These are phyloP conservation scores for Cladosporium sp. DNA, from an alignment of 2,329 filamentous ascomycete species.

Conservation along the genomic window DNA sequence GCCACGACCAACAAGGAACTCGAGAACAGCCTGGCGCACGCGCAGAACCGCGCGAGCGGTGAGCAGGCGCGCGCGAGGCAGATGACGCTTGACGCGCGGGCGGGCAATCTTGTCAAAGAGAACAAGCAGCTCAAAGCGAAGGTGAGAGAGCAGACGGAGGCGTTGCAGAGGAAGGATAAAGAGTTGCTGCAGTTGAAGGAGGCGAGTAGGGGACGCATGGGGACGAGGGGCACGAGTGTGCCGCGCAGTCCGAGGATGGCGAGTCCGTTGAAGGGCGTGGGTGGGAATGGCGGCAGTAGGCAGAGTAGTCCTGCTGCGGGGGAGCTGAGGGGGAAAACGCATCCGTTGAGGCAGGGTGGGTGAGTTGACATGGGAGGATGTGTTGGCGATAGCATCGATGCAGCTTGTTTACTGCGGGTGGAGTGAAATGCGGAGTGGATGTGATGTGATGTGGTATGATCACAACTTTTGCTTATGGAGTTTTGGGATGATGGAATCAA, in stretches of 20 bases:
- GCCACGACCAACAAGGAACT: conserved; percentile 47
- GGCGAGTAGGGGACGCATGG: conserved; percentile 29
- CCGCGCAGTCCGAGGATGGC: conserved; percentile 33
- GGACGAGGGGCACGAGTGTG: conserved; percentile 33
- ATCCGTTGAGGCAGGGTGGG: conserved; percentile 10
- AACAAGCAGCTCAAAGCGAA: conserved; percentile 25
- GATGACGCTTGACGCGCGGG: conserved; percentile 22
- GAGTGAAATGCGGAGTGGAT: no score
- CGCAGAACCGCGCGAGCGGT: conserved; percentile 25
- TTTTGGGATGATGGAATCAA: no score
- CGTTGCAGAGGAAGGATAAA: conserved; percentile 31
- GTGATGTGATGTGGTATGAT: no score
- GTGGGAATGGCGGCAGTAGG: conserved; percentile 20
- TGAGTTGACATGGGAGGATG: not conserved
- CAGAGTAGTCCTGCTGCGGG: conserved; percentile 29
- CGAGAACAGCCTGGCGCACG: conserved; percentile 29
- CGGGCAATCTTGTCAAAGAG: conserved; percentile 22
- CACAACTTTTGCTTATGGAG: no score
- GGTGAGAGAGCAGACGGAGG: conserved; percentile 25
- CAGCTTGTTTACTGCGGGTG: no score
- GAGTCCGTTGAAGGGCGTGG: conserved; percentile 28
- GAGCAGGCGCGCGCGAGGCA: conserved; percentile 25
- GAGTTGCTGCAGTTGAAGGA: conserved; percentile 32
- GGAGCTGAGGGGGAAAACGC: conserved; percentile 17
- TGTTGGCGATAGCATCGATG: no score